Evolutionary conservation across 2,329 filamentous ascomycete species (phyloP).

Genomic region (Phaeosphaeria sp.): DNA sequence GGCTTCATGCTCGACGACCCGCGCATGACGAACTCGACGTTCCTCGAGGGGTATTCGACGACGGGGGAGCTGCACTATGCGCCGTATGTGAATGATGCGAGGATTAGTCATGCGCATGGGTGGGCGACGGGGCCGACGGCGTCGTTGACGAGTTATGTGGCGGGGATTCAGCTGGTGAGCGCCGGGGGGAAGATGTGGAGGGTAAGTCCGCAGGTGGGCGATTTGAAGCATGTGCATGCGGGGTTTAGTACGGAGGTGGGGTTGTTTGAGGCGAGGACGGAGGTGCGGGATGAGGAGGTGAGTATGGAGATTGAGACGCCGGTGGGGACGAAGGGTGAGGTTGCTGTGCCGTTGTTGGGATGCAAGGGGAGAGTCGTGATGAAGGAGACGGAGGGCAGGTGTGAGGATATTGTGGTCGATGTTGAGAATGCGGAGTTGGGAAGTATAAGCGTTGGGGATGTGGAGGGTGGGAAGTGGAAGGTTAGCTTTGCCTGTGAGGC

Average conservation of each 20-base stretch:
- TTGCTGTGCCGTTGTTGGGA: conserved; percentile 27
- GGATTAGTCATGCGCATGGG: conserved; percentile 59
- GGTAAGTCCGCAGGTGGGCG: conserved; percentile 46
- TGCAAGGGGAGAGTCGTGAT: conserved; percentile 30
- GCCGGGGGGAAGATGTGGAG: conserved; percentile 48
- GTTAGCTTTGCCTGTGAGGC: conserved; percentile 20
- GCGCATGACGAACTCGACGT: conserved; percentile 61
- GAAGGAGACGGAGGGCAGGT: conserved; percentile 20
- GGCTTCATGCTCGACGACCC: conserved; percentile 64
- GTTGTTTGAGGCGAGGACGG: conserved; percentile 43
- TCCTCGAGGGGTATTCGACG: conserved; percentile 59
- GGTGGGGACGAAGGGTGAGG: conserved; percentile 37
- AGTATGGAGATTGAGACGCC: conserved; percentile 39
- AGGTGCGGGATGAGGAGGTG: conserved; percentile 20
- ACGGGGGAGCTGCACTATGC: conserved; percentile 58
- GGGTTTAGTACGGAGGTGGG: conserved; percentile 49
- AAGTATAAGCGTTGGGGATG: conserved; percentile 13
- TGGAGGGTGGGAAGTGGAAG: conserved; percentile 34
- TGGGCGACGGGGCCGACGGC: conserved; percentile 60
- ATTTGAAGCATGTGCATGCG: conserved; percentile 46
- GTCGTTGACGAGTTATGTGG: conserved; percentile 52
- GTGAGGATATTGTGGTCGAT: conserved; percentile 22
- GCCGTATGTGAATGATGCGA: conserved; percentile 57
- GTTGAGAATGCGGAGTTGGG: conserved; percentile 21
- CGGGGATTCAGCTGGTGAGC: conserved; percentile 50